These are phyloP conservation scores for Wickerhamiella sergipiensis DNA, from an alignment of 805 yeast genomes.

Conservation along the genomic window DNA sequence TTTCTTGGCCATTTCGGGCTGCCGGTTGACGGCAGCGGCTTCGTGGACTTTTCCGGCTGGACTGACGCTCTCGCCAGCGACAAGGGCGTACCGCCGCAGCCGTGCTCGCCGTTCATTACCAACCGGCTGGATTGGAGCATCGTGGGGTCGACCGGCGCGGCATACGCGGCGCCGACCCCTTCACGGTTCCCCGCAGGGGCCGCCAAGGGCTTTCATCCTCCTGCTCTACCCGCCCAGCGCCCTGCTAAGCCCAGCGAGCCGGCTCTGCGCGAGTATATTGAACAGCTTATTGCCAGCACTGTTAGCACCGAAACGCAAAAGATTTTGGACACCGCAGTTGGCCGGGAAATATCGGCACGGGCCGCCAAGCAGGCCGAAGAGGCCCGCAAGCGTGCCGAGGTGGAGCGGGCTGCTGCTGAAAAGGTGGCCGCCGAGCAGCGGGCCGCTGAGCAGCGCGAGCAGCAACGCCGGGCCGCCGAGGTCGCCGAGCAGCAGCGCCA, in stretches of 20 bases:
- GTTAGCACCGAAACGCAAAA: background rate
- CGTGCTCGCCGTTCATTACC: slow-evolving; percentile 2
- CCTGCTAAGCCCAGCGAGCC: background rate
- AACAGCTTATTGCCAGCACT: background rate
- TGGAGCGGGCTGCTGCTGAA: background rate
- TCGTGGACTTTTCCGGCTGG: slow-evolving; percentile 13
- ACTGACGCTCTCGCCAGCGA: slow-evolving; percentile 7
- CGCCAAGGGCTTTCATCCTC: background rate
- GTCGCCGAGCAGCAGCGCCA: background rate
- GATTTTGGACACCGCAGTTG: background rate
- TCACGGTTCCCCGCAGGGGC: background rate
- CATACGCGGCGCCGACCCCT: background rate
- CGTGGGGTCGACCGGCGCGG: background rate
- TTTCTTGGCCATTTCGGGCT: slow-evolving; percentile 58
- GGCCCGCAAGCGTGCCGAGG: background rate
- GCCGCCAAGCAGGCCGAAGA: background rate
- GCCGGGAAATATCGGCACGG: background rate
- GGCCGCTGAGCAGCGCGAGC: slow-evolving; percentile 37
- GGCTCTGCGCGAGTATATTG: background rate
- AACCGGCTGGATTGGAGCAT: background rate
- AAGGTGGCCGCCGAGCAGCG: background rate
- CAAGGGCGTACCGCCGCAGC: background rate
- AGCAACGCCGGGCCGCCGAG: slow-evolving; percentile 59
- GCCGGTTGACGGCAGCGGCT: slow-evolving; percentile 6
- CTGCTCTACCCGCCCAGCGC: background rate